These are phyloP conservation scores for Xylaria sp. DNA, from an alignment of 2,329 filamentous ascomycete genomes.

Conservation along the genomic window DNA sequence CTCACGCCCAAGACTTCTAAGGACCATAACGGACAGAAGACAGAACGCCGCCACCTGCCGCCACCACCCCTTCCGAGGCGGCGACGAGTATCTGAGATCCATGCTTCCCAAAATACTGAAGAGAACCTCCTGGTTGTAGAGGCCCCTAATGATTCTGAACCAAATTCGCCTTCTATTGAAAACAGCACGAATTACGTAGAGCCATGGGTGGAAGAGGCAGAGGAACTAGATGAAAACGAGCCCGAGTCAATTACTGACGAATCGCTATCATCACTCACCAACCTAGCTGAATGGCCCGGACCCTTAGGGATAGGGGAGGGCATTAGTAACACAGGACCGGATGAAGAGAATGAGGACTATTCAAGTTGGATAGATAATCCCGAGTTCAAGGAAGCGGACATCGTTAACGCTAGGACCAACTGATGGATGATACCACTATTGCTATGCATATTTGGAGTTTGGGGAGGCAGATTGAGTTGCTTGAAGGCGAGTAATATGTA, in stretches of 20 bases:
- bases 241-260: conserved; percentile 27
- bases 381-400: conserved; percentile 39
- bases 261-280: conserved; percentile 22
- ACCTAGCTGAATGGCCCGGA: conserved; percentile 21
- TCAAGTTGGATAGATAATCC: conserved; percentile 48
- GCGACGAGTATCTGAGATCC: conserved; percentile 46
- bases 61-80: conserved; percentile 46
- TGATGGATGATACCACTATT: conserved; percentile 24
- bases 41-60: conserved; percentile 45
- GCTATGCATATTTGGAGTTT: conserved; percentile 28
- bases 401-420: conserved; percentile 1
- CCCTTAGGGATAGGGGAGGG: conserved; percentile 6
- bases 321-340: conserved; percentile 15
- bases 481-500: neutral
- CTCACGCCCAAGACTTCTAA: conserved; percentile 39
- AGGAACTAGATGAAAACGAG: conserved; percentile 37
- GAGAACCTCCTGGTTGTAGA: conserved; percentile 48
- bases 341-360: conserved; percentile 46
- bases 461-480: neutral
- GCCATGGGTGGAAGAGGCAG: conserved; percentile 47
- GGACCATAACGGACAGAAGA: conserved; percentile 39
- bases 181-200: conserved; percentile 38
- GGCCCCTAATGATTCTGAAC: conserved; percentile 48
- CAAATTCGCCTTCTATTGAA: conserved; percentile 42
- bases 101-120: conserved; percentile 40